Evolutionary conservation across 2,329 filamentous ascomycete species (phyloP), one percentile per base, ranked within the genome.

Genomic region (Botrytis porri): DNA sequence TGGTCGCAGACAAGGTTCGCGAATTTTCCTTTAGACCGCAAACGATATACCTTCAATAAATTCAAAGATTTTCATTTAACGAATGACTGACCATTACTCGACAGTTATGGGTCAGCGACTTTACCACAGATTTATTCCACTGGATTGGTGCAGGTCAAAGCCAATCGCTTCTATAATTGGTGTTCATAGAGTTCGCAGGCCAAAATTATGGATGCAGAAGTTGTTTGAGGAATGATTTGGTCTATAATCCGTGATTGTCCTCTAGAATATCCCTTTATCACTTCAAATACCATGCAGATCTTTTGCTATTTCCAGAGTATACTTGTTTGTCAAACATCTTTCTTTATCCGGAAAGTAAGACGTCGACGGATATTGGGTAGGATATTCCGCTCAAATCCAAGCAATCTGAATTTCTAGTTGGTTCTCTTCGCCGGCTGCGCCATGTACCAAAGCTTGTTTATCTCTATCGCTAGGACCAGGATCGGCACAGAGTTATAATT

Each of bases 371-470:
- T 7, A 8, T 39, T n/a, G 10, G 35, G 59, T 61, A 35, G 29
- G 9, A 37, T 14, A 4, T 39, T 39, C 22, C 32, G 4, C 16
- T 6, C 35, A 39, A 39, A 1, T 4, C 4, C 20, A 9, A 39
- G 10, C 25, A 39, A 39, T 61, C 2, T 39, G 35, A n/a, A 39
- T 61, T 3, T 61, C 59, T 61, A 61, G 59, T 1, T 14, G 9
- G 0, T 14, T 20, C 39, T 18, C 1, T 14, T 16, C 5, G 6
- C 9, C 1, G 25, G 39, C 45, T 43, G 8, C 1, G 39, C 3
- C 16, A 20, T 29, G 16, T n/a, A 43, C 39, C 37, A 43, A 39
- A 2, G 2, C 37, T 29, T 41, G 20, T 8, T 8, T 43, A 43
- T 43, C 25, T 43, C 25, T 41, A 25, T 63, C 25, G 2, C 14